Evolutionary conservation across 176 grass and related monocot genomes (phyloP), one percentile per base, ranked within the genome.

Genomic region (Carex myosuroides): DNA sequence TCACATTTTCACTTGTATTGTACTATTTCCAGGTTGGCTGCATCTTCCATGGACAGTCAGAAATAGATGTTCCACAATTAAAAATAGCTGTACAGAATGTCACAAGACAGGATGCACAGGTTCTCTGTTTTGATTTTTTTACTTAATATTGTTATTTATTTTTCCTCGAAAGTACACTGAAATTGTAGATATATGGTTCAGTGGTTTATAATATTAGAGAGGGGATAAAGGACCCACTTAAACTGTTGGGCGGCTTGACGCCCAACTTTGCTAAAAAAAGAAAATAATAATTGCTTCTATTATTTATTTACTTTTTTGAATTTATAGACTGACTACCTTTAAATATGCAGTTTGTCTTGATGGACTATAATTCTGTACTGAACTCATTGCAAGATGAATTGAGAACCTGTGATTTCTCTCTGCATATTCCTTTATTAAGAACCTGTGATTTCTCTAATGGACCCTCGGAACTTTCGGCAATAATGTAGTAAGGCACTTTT

Each of bases 281-380:
- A 46, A 50, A 11, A 9, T 67, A 69, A 64, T 64, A 64, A 69
- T 68, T 37, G 8, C 5, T 37, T 71, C 37, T 39, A 39, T 5
- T 39, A 39, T 5, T 39, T 39, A 39, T 39, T 39, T 39, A 5
- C 4, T 39, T 39, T 73, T 39, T 48, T 73, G 1, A 22, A 48
- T 73, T 48, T 12, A 46, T 20, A 50, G 70, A 73, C 17, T 71
- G 68, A 71, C 8, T n/a, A 5, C n/a, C 42, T 73, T 73, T 48
- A 73, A 79, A n/a, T 85, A 9, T 86, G 11, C 68, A 93, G 86
- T 72, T 86, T n/a, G 72, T 93, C 30, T 82, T 88, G 76, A 86
- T 88, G 86, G 75, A 86, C 74, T 64, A 10, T 8, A 87, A 83
- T 64, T 89, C 88, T 82, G 57, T 39, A 46, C 13, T 83, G 59